These are phyloP conservation scores for Pichia sp. DNA, from an alignment of 1,139 yeast genomes.

Conservation along the genomic window DNA sequence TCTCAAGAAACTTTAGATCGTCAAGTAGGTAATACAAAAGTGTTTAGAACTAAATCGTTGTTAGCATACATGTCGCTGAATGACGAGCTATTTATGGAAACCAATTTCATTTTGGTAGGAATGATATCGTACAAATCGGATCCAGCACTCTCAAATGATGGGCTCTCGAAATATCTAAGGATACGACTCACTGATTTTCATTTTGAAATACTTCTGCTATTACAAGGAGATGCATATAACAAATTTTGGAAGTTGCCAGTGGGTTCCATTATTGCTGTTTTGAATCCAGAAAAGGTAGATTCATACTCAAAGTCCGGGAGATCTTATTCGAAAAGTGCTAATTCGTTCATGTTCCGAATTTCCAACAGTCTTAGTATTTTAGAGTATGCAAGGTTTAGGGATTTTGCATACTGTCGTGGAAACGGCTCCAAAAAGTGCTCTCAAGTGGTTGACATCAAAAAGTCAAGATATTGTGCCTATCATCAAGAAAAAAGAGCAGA, in stretches of 20 bases:
- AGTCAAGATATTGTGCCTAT: constrained; percentile 59
- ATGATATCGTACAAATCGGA: constrained; percentile 56
- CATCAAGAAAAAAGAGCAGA: constrained; percentile 62
- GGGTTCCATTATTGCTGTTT: constrained; percentile 70
- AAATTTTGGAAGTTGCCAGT: constrained; percentile 66
- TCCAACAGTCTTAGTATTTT: constrained; percentile 46
- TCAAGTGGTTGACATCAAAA: constrained; percentile 51
- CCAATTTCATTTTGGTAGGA: constrained; percentile 73
- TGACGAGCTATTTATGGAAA: constrained; percentile 62
- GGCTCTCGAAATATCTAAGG: constrained; percentile 51
- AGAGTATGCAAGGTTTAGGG: constrained; percentile 62
- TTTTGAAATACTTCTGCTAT: constrained; percentile 57
- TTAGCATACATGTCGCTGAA: constrained; percentile 42
- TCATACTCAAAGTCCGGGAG: background rate
- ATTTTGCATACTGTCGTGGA: constrained; percentile 62
- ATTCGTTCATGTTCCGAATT: constrained; percentile 46
- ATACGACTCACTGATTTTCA: constrained; percentile 68
- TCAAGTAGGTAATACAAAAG: constrained; percentile 44
- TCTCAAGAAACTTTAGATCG: constrained; percentile 33
- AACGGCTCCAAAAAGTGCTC: constrained; percentile 39
- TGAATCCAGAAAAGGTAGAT: constrained; percentile 60
- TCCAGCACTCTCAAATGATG: constrained; percentile 43
- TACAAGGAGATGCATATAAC: constrained; percentile 53
- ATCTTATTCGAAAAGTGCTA: constrained; percentile 30
- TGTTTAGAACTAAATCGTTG: constrained; percentile 52